phyloP scores from a whole-genome alignment of 768 basidiomycete species.

The Calocybe cyanea region DNA sequence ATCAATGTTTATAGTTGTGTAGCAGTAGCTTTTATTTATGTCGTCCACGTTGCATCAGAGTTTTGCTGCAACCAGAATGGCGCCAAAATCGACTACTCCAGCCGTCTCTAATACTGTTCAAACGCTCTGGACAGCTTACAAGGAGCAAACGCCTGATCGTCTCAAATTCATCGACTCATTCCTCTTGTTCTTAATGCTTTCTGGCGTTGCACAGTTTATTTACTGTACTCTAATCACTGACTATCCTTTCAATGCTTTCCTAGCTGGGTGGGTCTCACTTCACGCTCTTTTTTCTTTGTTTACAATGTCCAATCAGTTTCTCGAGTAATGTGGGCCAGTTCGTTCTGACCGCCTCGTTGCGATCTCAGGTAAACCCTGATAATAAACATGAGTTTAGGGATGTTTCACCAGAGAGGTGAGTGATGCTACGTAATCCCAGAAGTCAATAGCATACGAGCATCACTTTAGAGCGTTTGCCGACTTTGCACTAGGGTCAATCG shows the following conservation, averaged over 20 bases:
- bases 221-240: slow-evolving; percentile 91
- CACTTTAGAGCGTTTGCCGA: slow-evolving; percentile 88
- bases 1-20: slow-evolving; percentile 26
- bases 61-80: slow-evolving; percentile 24
- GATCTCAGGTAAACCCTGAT: slow-evolving; percentile 87
- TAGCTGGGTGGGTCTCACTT: slow-evolving; percentile 72
- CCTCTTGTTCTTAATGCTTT: slow-evolving; percentile 86
- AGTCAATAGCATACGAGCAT: background rate
- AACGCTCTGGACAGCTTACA: slow-evolving; percentile 75
- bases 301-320: slow-evolving; percentile 57
- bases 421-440: slow-evolving; percentile 4
- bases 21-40: slow-evolving; percentile 24
- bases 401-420: slow-evolving; percentile 90
- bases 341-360: slow-evolving; percentile 87
- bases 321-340: slow-evolving; percentile 94
- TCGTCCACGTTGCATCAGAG: slow-evolving; percentile 30
- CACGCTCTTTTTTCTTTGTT: background rate
- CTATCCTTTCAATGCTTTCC: slow-evolving; percentile 97
- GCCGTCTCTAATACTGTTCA: slow-evolving; percentile 38
- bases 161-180: slow-evolving; percentile 95
- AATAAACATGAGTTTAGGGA: slow-evolving; percentile 83
- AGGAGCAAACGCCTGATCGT: slow-evolving; percentile 69
- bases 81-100: slow-evolving; percentile 30
- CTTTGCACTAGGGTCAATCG: slow-evolving; percentile 90
- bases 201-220: slow-evolving; percentile 84